Base-by-base conservation (phyloP, 176 grass and related monocot genomes). In the Triticum dicoccoides region DNA sequence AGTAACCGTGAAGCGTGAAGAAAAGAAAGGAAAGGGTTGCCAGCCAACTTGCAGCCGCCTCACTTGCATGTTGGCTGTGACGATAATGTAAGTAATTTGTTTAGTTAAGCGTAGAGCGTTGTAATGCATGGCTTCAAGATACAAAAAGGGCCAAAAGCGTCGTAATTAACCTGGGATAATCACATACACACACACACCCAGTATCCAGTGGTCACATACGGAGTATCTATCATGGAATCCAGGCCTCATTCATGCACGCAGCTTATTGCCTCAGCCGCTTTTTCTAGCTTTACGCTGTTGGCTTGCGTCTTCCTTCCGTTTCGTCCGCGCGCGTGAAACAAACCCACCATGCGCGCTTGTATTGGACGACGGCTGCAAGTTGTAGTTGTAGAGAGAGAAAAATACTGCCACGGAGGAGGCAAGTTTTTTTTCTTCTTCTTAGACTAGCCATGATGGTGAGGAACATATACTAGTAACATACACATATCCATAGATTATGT, bases 41-140 rank as follows among this genome's bases (percentile, higher is more conserved):
- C 11, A 25, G 70, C 70, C 70, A 73, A 73, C 39, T 45, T 73
- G 70, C 70, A 73, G 70, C 70, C 70, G 70, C 70, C 70, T n/a
- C 70, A 73, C 39, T 54, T 44, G 10, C 39, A 44, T 73, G n/a
- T 67, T 67, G 1, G 6, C 7, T 7, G 14, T 0, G 14, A 15
- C 21, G 70, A 45, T 73, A 42, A 27, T 73, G 39, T 45, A 73
- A 65, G 11, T 15, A 65, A 6, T 2, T 27, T 0, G 11, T 14
- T 45, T 73, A 54, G 5, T 73, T 27, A 73, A 42, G 70, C 70
- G 70, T 73, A 73, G 70, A 13, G 70, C n/a, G 39, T 45, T 45
- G 70, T 41, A 45, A 73, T 73, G 39, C 39, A 73, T 73, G 70
- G 39, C 70, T 73, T 73, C 38, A 73, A 73, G 39, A 15, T 42